Evolutionary conservation across 2,329 filamentous ascomycete genomes (phyloP), one percentile per base, ranked within the genome.

Genomic region (Aspergillus fijiensis): DNA sequence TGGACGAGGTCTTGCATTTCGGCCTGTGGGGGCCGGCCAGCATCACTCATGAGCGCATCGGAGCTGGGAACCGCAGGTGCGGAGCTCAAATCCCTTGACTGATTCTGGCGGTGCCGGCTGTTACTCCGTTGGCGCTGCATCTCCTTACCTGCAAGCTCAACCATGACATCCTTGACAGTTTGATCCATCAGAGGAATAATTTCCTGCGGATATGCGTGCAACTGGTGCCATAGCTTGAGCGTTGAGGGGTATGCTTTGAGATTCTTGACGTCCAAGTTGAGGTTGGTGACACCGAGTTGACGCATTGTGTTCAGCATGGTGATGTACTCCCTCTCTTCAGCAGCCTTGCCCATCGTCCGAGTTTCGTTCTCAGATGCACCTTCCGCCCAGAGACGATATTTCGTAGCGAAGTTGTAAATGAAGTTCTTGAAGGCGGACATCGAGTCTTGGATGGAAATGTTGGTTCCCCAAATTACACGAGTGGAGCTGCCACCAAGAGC

Each of bases 141-240:
- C 69, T 96, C 89, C 61, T 89, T 88, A 63, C 90, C 86, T 0
- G 94, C 92, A 53, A 98, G 80, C 72, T 96, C 93, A 25, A 95
- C 86, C 89, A 98, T 96, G 57, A 92, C 83, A 77, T 99, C 94
- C 72, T 96, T 96, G 54, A 97, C 86, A 5, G 88, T 88, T 75
- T 96, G 91, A 83, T 99, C 96, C 89, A 99, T 96, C 51, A 98
- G 84, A 2, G 94, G 93, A 49, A 99, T 90, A 56, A 99, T 93
- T 82, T 99, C 95, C 71, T 95, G 92, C 0, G 95, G 95, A 72
- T 97, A 99, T 14, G 90, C 89, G 74, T 96, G 91, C 60, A 96
- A 82, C 76, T 99, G 96, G 74, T 98, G 91, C 91, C 92, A 98
- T 58, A 99, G 82, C 79, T 98, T 98, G 68, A 89, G 83, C 0